Evolutionary conservation across 2,329 filamentous ascomycete species (phyloP).

Genomic region (Corinectria fuckeliana): DNA sequence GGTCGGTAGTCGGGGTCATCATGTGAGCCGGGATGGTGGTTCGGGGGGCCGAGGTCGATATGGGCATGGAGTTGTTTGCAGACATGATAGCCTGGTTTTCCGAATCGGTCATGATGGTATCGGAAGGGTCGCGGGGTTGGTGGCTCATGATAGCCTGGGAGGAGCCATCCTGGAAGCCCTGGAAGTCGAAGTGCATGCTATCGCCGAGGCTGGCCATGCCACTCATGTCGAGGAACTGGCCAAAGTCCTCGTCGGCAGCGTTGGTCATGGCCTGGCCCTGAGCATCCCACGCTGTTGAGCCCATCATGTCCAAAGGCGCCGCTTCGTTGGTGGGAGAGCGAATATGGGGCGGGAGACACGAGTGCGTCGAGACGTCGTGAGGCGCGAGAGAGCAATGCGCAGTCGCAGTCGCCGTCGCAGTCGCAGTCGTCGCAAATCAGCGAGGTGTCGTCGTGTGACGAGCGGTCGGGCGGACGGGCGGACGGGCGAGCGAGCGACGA

Average conservation of each 20-base stretch:
- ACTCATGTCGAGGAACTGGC: conserved; percentile 68
- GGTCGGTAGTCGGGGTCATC: conserved; percentile 55
- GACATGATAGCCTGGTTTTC: conserved; percentile 41
- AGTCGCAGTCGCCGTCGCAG: no score
- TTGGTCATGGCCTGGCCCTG: conserved; percentile 62
- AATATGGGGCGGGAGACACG: conserved; percentile 18
- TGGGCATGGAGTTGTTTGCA: conserved; percentile 46
- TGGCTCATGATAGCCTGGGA: conserved; percentile 42
- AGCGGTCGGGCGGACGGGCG: no score
- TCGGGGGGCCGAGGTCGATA: conserved; percentile 55
- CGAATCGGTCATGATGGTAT: conserved; percentile 46
- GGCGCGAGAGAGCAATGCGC: conserved; percentile 6
- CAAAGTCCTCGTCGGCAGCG: conserved; percentile 65
- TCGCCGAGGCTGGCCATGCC: conserved; percentile 60
- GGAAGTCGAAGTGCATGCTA: conserved; percentile 65
- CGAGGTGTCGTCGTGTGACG: conserved; percentile 18
- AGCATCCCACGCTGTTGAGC: conserved; percentile 60
- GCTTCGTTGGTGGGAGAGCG: conserved; percentile 20
- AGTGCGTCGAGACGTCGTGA: conserved; percentile 11
- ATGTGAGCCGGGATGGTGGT: conserved; percentile 54
- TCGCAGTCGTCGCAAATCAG: no score
- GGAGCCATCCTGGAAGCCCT: conserved; percentile 55
- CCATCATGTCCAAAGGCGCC: conserved; percentile 52
- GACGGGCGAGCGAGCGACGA: background rate
- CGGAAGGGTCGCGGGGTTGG: conserved; percentile 40